Conservation (phyloP, 768 basidiomycete species). For the Suillus fuscotomentosus region DNA sequence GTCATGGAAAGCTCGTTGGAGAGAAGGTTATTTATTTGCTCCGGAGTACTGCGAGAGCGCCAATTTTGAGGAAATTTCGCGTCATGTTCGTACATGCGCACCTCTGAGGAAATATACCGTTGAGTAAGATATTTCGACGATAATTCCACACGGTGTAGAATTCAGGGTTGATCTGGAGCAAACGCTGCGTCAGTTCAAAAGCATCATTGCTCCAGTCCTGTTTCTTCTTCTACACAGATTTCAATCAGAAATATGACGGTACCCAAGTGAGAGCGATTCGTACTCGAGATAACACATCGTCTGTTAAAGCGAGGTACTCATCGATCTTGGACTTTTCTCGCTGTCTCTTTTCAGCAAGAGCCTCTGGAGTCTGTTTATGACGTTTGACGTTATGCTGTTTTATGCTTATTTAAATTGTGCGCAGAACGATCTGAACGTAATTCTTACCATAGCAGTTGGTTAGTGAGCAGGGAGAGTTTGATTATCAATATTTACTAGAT, state of each 20-base stretch:
- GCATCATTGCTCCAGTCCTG: constrained; percentile 73
- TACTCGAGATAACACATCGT: constrained; percentile 65
- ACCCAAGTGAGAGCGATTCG: constrained; percentile 18
- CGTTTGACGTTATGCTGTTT: constrained; percentile 71
- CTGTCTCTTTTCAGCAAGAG: constrained; percentile 61
- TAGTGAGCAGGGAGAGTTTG: background rate
- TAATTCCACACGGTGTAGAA: constrained; percentile 98
- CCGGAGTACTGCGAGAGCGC: constrained; percentile 46
- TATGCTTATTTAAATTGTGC: constrained; percentile 4
- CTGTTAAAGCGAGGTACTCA: constrained; percentile 67
- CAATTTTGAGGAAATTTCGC: constrained; percentile 8
- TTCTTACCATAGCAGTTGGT: constrained; percentile 23
- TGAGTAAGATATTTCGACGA: constrained; percentile 72
- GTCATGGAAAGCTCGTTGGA: constrained; percentile 79
- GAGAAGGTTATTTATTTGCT: constrained; percentile 62
- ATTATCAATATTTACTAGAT: background rate
- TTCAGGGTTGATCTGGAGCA: constrained; percentile 89
- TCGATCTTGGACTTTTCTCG: constrained; percentile 76
- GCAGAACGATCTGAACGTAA: background rate
- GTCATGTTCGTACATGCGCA: constrained; percentile 28
- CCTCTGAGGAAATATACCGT: constrained; percentile 70
- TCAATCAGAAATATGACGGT: constrained; percentile 5
- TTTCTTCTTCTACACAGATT: constrained; percentile 56
- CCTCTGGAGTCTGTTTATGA: constrained; percentile 54
- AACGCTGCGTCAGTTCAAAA: constrained; percentile 68